Base-by-base conservation (phyloP, 106 monocot species). In the Platanthera zijinensis region DNA sequence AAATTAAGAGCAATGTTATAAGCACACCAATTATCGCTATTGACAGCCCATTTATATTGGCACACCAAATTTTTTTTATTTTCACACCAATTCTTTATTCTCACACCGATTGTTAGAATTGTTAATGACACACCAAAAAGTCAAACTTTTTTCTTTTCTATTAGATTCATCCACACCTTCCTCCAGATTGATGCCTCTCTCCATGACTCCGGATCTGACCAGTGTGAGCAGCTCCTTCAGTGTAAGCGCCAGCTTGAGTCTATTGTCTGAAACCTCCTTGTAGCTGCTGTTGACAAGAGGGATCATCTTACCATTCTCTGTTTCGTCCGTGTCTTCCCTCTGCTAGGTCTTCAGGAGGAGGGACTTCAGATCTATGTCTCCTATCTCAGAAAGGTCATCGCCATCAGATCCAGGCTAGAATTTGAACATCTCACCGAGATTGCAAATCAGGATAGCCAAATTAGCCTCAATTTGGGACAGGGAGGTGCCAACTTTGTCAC, bases 291-390 rank as follows among this genome's bases (percentile, higher is more conserved):
- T 59, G 99, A 99, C 63, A 72, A 79, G 21, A 79, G 86, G 52
- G 92, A 99, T 17, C 94, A 94, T 66, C 74, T 76, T 10, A 63
- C 84, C 13, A 88, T 99, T 74, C 86, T 99, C 73, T 83, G 86
- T 51, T 88, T 89, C 50, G 82, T 99, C 49, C 82, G 83, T 51
- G 90, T 90, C 50, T 95, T 94, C 80, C 83, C 92, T 19, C 83
- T 85, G 0, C 76, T 99, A 14, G 91, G 88, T 17, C 84, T 99
- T 17, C 85, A 90, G 39, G 88, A 94, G 45, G 99, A 99, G 66
- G 99, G 92, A 1, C 80, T 99, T 54, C 94, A 90, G 86, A 85
- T 84, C 80, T 99, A 90, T 69, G 94, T 99, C 30, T 53, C 84
- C 52, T 99, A 94, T 69, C 86, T 99, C 10, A 82, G 81, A 52